A percentile compares a stretch with the other conserved stretches of the same genome.
These are phyloP conservation scores for Flaveria linearis DNA, from an alignment of 129 eudicot genomes.

Conservation along the genomic window DNA sequence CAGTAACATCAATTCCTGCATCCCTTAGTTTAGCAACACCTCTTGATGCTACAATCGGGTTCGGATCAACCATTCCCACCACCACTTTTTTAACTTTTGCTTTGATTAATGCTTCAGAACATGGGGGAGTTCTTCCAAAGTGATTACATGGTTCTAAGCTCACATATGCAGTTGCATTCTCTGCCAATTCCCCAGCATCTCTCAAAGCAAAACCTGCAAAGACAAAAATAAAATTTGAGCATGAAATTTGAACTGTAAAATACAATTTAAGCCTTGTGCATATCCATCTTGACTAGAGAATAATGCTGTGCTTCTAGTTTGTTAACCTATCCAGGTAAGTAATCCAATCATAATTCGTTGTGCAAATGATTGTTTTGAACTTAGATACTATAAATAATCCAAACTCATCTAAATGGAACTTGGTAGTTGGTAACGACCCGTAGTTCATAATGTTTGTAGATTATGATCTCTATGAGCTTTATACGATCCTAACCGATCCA, in stretches of 20 bases:
- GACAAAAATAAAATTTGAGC: background rate
- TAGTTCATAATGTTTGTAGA: background rate
- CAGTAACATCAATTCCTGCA: constrained; percentile 80
- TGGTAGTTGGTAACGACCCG: background rate
- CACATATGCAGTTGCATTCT: constrained; percentile 89
- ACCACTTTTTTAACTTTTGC: constrained; percentile 86
- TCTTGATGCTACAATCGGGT: constrained; percentile 88
- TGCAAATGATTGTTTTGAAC: background rate
- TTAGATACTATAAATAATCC: background rate
- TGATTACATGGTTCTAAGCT: constrained; percentile 97
- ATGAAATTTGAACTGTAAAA: constrained; percentile 3
- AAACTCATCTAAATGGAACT: background rate
- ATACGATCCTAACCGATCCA: constrained; percentile 1
- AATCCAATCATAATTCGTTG: background rate
- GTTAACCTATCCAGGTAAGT: constrained; percentile 1
- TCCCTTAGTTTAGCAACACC: constrained; percentile 70
- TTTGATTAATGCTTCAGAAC: constrained; percentile 84
- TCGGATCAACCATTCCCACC: constrained; percentile 97
- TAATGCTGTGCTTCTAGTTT: background rate
- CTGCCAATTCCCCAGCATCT: constrained; percentile 91
- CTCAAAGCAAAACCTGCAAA: constrained; percentile 87
- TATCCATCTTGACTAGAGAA: too few relatives aligned
- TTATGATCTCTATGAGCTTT: background rate
- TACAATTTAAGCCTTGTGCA: constrained; percentile 1
- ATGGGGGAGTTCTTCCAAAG: constrained; percentile 97